A percentile compares a stretch with the other conserved stretches of the same genome.
Evolutionary conservation across 345 rosid genomes (phyloP).

Genomic region (Gossypium sturtianum): DNA sequence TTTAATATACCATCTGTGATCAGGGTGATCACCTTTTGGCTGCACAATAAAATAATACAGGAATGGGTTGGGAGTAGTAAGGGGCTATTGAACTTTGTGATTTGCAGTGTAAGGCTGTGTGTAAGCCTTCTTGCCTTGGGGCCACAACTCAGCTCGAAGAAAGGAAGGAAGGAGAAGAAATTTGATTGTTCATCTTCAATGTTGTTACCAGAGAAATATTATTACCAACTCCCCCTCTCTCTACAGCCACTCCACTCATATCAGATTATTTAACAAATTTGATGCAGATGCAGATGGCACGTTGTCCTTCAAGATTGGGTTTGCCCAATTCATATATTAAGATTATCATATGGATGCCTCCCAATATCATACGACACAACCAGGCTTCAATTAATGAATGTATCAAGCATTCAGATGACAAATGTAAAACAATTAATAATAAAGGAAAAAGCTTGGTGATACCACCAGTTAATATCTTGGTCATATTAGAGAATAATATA

Average conservation of each 20-base stretch:
- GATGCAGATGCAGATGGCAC: too few relatives aligned
- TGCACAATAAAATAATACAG: background rate
- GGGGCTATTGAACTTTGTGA: constrained; percentile 12
- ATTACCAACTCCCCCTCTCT: background rate
- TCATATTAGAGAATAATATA: background rate
- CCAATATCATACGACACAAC: background rate
- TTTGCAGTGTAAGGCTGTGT: background rate
- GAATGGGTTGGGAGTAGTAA: constrained; percentile 13
- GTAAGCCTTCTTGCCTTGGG: background rate
- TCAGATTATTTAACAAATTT: background rate
- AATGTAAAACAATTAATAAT: too few relatives aligned
- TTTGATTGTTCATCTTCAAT: background rate
- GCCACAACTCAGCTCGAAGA: background rate
- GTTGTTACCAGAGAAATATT: background rate
- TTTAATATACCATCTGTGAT: background rate
- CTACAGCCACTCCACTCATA: background rate
- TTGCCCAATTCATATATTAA: too few relatives aligned
- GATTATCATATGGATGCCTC: background rate
- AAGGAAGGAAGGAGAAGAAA: background rate
- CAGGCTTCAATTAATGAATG: background rate
- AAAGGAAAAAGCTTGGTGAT: too few relatives aligned
- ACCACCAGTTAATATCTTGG: background rate
- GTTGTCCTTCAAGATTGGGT: too few relatives aligned
- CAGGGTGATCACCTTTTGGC: background rate
- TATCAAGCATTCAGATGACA: too few relatives aligned